A percentile compares a stretch with the other conserved stretches of the same genome.
Conservation (phyloP, 257 asterid genomes). For the Marsdenia floribunda region DNA sequence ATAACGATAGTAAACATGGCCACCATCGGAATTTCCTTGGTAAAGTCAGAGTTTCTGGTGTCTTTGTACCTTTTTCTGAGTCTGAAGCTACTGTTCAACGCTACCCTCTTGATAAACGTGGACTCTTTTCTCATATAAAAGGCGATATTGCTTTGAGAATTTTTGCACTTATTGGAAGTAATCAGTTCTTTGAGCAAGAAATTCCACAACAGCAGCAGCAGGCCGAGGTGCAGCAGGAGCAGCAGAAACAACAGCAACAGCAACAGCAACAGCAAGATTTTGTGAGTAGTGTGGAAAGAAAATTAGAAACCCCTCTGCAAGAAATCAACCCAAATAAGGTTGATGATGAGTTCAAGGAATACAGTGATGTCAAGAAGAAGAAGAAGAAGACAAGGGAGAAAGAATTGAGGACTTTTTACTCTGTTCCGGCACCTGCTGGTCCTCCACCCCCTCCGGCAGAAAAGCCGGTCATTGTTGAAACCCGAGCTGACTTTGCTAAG, state of each 20-base stretch:
- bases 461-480: conserved; percentile 34
- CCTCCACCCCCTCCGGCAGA: conserved; percentile 34
- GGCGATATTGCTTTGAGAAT: conserved; percentile 69
- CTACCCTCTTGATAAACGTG: conserved; percentile 89
- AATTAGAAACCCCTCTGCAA: conserved; percentile 29
- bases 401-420: conserved; percentile 52
- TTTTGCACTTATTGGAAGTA: conserved; percentile 30
- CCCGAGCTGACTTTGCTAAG: conserved; percentile 41
- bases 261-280: conserved; percentile 19
- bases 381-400: conserved; percentile 41
- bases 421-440: conserved; percentile 39
- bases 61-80: conserved; percentile 51
- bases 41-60: conserved; percentile 60
- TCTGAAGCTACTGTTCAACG: conserved; percentile 53
- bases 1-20: conserved; percentile 52
- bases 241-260: conserved; percentile 19
- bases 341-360: conserved; percentile 39
- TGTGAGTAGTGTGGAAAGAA: conserved; percentile 19
- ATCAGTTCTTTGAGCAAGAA: conserved; percentile 12
- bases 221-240: background rate
- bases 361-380: conserved; percentile 34
- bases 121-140: conserved; percentile 65
- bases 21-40: conserved; percentile 72
- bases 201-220: conserved; percentile 10
- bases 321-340: conserved; percentile 35